Evolutionary conservation across 352 stramenopile genomes (phyloP), one percentile per base, ranked within the genome.

Genomic region (Globisporangium orthogonon): DNA sequence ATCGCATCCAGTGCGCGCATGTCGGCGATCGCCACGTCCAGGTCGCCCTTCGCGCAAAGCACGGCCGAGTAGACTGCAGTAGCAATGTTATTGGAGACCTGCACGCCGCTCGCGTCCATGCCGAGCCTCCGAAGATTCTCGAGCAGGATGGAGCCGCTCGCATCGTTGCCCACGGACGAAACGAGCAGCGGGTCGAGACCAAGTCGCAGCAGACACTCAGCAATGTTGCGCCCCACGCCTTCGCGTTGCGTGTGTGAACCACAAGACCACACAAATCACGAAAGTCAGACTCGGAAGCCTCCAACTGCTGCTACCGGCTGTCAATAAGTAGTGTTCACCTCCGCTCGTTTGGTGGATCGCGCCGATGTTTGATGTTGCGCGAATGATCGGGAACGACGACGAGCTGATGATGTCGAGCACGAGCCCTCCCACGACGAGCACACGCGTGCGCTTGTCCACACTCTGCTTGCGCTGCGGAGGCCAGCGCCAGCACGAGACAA

Each of bases 141-240:
- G 40, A 96, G 58, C 18, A 97, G 69, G 54, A 87, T 75, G 1
- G 67, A 78, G 3, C 89, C 89, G 2, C 72, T 73, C 3, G 73
- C 58, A 52, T 97, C 89, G 15, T 82, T 74, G 1, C 89, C 89
- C 15, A 97, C 74, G 0, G 71, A 82, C 11, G 89, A 96, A 18
- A 97, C 69, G 18, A 97, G 76, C 41, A 93, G 51, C 51, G 82
- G 83, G 43, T 81, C 61, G 17, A 78, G 35, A 0, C 69, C 69
- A 0, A 97, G 73, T 10, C 87, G 79, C 45, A 88, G 74, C 14
- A 97, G 66, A 50, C 78, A 93, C 63, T 97, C 88, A 40, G 89
- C 87, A 50, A 97, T 94, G 69, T 97, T 97, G 4, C 88, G 74
- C n/a, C 84, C 91, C n/a, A 97, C 91, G 54, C 91, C 91, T 93